Percentiles rank a stretch among this genome's conserved stretches.
phyloP scores from a whole-genome alignment of 225 moss, liverwort and hornwort genomes.

The Sphagnum contortum region DNA sequence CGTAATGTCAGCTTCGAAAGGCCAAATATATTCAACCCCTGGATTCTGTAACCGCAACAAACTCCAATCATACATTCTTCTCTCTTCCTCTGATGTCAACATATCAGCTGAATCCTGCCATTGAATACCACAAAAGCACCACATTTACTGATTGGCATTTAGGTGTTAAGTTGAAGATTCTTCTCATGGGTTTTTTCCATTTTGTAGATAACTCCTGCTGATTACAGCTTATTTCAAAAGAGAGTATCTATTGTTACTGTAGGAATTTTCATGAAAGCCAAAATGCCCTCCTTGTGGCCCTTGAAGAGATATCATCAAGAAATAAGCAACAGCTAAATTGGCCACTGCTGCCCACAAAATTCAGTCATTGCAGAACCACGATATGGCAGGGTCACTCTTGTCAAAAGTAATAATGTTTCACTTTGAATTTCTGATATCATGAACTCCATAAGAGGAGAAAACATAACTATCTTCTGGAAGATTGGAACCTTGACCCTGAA shows the following conservation, averaged over 20 bases:
- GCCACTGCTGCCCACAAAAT: too few relatives aligned
- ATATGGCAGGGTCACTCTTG: not conserved
- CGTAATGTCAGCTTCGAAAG: constrained; percentile 47
- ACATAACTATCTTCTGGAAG: not conserved
- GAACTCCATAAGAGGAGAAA: not conserved
- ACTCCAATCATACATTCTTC: constrained; percentile 54
- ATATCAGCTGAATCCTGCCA: constrained; percentile 46
- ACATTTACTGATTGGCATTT: too few relatives aligned
- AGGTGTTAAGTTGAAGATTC: not conserved
- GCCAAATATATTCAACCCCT: constrained; percentile 53
- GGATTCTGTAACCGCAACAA: constrained; percentile 51
- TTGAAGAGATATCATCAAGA: too few relatives aligned
- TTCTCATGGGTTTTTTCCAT: not conserved
- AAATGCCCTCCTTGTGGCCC: too few relatives aligned
- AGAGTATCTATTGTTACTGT: too few relatives aligned
- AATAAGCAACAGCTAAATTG: too few relatives aligned
- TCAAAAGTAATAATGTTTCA: not conserved
- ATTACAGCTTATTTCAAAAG: too few relatives aligned
- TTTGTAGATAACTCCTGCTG: not conserved
- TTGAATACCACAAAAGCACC: not conserved
- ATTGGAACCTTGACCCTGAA: not conserved
- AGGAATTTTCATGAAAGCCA: too few relatives aligned
- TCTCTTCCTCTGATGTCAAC: constrained; percentile 42
- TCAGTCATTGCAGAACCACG: too few relatives aligned
- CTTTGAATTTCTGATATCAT: not conserved